A percentile compares a stretch with the other conserved stretches of the same genome.
phyloP scores from a whole-genome alignment of 352 stramenopile species.

The Pythium plurisporium region DNA sequence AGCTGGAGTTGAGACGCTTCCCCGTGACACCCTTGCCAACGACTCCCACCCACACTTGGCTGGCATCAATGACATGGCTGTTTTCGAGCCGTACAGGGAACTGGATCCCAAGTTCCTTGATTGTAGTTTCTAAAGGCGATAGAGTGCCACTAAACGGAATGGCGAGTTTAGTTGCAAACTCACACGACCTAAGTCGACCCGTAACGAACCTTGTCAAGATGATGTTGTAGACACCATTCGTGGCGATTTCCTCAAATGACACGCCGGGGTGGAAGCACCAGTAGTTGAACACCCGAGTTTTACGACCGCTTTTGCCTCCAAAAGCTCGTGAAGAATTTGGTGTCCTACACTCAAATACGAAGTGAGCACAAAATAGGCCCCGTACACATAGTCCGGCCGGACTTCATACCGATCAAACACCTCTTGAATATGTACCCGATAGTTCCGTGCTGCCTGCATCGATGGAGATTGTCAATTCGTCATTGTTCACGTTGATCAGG shows the following conservation, averaged over 20 bases:
- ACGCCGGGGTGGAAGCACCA: conserved; percentile 98
- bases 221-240: conserved; percentile 88
- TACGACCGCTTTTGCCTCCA: conserved; percentile 52
- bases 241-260: conserved; percentile 93
- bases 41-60: conserved; percentile 89
- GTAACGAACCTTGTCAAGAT: conserved; percentile 71
- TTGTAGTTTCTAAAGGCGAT: conserved; percentile 94
- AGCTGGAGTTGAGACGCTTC: conserved; percentile 94
- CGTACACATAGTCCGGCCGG: conserved; percentile 27
- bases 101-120: conserved; percentile 94
- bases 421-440: conserved; percentile 89
- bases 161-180: not conserved
- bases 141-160: conserved; percentile 90
- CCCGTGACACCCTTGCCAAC: conserved; percentile 92
- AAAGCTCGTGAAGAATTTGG: conserved; percentile 43
- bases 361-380: not conserved
- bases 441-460: conserved; percentile 61
- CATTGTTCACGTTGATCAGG: not conserved
- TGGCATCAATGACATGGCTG: conserved; percentile 93
- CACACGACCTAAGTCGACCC: not conserved
- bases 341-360: not conserved
- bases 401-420: conserved; percentile 57
- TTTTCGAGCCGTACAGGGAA: conserved; percentile 97
- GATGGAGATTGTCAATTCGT: not conserved
- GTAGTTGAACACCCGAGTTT: conserved; percentile 92